Conservation (phyloP, 176 grass and related monocot species). For the Bolboschoenus planiculmis region DNA sequence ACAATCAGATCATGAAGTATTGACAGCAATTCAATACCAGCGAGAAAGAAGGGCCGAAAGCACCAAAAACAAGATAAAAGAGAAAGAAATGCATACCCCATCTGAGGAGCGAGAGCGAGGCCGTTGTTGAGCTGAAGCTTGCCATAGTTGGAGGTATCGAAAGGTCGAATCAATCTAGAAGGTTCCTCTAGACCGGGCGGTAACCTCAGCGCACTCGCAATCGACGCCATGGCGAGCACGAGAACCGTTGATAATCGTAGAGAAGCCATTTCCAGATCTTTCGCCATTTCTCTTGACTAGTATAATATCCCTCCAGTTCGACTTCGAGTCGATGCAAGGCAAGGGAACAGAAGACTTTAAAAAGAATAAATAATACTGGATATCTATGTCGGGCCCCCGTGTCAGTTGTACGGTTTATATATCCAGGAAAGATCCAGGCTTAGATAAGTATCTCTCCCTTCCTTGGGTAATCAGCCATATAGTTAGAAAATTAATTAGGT, state of each 20-base stretch:
- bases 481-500: not conserved
- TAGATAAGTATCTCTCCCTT: not conserved
- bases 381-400: not conserved
- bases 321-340: not conserved
- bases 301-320: not conserved
- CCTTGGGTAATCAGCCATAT: not conserved
- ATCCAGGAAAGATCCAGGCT: not conserved
- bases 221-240: not conserved
- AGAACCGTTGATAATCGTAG: not conserved
- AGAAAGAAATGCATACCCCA: constrained; percentile 41
- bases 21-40: not conserved
- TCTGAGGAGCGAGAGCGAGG: constrained; percentile 77
- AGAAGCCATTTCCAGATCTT: not conserved
- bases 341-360: not conserved
- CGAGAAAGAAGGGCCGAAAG: not conserved
- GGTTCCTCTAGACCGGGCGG: constrained; percentile 6
- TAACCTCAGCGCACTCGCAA: constrained; percentile 1
- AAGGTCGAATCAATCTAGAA: constrained; percentile 24
- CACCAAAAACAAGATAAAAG: not conserved
- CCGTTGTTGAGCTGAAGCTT: constrained; percentile 90
- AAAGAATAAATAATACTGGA: not conserved
- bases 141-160: constrained; percentile 94
- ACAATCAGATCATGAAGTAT: not conserved
- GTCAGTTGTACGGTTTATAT: no score
- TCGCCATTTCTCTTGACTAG: not conserved